Conservation (phyloP, 306 rosid species). For the Ochetophila trinervis region DNA sequence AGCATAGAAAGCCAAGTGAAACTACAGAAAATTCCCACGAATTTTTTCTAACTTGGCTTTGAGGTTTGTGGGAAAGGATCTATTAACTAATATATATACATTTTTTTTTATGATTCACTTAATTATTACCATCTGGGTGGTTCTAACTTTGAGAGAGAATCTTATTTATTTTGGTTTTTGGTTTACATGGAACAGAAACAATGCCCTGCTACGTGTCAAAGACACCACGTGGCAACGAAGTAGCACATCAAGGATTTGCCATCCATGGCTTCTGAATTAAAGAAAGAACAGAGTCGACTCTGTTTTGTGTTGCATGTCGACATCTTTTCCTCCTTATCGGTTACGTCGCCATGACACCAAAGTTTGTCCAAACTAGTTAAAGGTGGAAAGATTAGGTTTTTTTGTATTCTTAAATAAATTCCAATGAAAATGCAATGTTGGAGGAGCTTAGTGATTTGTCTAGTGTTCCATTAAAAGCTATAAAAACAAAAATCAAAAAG, state of each 20-base stretch:
- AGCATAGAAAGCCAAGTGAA: too few species aligned
- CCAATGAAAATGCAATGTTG: not conserved
- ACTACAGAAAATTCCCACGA: too few species aligned
- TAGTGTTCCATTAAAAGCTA: constrained; percentile 47
- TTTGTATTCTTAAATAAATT: not conserved
- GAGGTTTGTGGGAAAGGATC: too few species aligned
- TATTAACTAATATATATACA: too few species aligned
- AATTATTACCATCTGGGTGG: not conserved
- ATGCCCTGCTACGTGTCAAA: constrained; percentile 28
- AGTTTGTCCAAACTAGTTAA: constrained; percentile 4
- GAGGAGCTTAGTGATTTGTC: constrained; percentile 37
- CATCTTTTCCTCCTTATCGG: not conserved
- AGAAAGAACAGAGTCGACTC: too few species aligned
- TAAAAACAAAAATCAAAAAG: constrained; percentile 25
- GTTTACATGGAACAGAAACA: constrained; percentile 19
- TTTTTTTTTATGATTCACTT: not conserved
- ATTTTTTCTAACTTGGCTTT: too few species aligned
- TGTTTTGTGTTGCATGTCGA: not conserved
- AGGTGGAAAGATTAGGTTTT: not conserved
- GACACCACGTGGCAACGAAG: constrained; percentile 27
- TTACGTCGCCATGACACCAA: constrained; percentile 17
- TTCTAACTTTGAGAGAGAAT: not conserved
- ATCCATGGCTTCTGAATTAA: too few species aligned
- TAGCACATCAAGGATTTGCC: not conserved
- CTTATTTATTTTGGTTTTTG: not conserved